These are phyloP conservation scores for Pichia heedii DNA, from an alignment of 805 yeast genomes.

Conservation along the genomic window DNA sequence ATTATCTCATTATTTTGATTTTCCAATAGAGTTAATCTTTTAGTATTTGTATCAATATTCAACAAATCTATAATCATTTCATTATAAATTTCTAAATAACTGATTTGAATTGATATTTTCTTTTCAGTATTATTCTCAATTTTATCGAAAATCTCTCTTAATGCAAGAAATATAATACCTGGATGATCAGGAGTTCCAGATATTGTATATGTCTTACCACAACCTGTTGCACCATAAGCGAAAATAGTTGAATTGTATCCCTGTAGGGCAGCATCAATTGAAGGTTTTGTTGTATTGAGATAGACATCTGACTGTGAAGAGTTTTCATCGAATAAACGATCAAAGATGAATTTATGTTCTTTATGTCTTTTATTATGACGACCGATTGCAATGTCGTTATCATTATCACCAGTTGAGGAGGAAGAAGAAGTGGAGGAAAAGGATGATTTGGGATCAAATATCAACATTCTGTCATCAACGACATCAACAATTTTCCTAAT, in stretches of 20 bases:
- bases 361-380: slow-evolving; percentile 38
- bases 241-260: slow-evolving; percentile 89
- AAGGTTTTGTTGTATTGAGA: slow-evolving; percentile 55
- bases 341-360: slow-evolving; percentile 79
- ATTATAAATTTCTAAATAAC: slow-evolving; percentile 84
- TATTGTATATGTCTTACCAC: slow-evolving; percentile 94
- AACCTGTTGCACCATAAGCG: slow-evolving; percentile 97
- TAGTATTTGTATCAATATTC: slow-evolving; percentile 36
- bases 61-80: slow-evolving; percentile 80
- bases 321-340: slow-evolving; percentile 60
- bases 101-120: slow-evolving; percentile 50
- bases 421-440: too few relatives aligned
- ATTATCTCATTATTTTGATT: slow-evolving; percentile 55
- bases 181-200: slow-evolving; percentile 67
- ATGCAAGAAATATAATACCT: slow-evolving; percentile 71
- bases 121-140: slow-evolving; percentile 46
- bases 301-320: slow-evolving; percentile 64
- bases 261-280: slow-evolving; percentile 65
- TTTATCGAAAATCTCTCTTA: slow-evolving; percentile 60
- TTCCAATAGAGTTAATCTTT: slow-evolving; percentile 52
- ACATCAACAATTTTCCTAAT: slow-evolving; percentile 66
- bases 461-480: slow-evolving; percentile 76
- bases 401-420: too few relatives aligned
- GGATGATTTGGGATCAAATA: slow-evolving; percentile 57
- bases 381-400: slow-evolving; percentile 7